Evolutionary conservation across 331 rosid genomes (phyloP), one percentile per base, ranked within the genome.

Genomic region (Quercus tomentella): DNA sequence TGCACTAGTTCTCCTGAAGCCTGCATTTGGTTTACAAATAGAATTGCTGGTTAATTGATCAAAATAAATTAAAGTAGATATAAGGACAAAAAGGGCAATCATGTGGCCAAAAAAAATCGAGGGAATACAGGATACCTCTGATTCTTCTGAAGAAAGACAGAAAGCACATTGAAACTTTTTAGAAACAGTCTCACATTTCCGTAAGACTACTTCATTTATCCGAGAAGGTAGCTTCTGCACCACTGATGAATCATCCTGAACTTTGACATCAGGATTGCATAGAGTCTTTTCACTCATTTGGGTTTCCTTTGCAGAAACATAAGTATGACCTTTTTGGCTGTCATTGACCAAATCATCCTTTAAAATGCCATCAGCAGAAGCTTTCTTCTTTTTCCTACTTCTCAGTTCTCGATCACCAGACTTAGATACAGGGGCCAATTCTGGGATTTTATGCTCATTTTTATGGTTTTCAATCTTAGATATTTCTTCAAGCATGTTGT

Each of bases 121-220:
- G 75, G 43, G 56, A 60, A 56, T 31, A 41, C 26, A 57, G 37
- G 45, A 74, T 83, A 95, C 99, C 99, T 96, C 91, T 26, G 98
- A 85, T 81, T 89, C 96, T 82, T 91, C 90, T 82, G 94, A 84
- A 30, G 91, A 90, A 81, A 75, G 92, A 82, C 99, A 96, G 82
- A 96, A 96, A 74, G 86, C 92, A 70, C 99, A 96, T 18, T 82
- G 85, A 37, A 80, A 69, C 56, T 81, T 81, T 61, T 80, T 55
- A 31, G 54, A 75, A 33, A 62, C 81, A 25, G 66, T 89, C 55
- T 82, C 84, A 78, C 97, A 92, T 78, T 85, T 90, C 81, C n/a
- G 79, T 76, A 88, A 79, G 80, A 83, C 73, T 41, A 73, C 58
- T 54, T 75, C 63, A 66, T 88, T 66, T 12, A 67, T 67, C 76